A percentile compares a stretch with the other conserved stretches of the same genome.
phyloP scores from a whole-genome alignment of 164 flowering plant species.

The Piper betle region DNA sequence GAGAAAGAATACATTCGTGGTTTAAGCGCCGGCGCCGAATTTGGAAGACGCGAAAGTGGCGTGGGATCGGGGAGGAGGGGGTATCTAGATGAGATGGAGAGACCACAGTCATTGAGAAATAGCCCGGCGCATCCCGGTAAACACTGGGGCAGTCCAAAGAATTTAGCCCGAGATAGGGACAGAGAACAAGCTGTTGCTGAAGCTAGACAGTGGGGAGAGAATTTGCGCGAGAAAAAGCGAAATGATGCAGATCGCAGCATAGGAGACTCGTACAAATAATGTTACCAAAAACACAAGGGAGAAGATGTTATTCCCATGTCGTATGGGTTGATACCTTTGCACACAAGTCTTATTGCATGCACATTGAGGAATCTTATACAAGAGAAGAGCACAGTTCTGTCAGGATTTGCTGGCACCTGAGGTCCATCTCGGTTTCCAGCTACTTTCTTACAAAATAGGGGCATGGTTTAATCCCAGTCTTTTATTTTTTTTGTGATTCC shows the following conservation, averaged over 20 bases:
- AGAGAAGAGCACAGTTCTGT: background rate
- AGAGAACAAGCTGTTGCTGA: conserved; percentile 7
- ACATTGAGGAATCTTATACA: background rate
- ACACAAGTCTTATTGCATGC: background rate
- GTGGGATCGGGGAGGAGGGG: conserved; percentile 8
- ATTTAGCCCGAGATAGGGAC: conserved; percentile 2
- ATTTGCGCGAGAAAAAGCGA: conserved; percentile 6
- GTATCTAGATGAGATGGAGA: conserved; percentile 4
- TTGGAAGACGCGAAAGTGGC: conserved; percentile 6
- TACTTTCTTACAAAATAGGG: background rate
- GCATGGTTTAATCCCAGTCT: background rate
- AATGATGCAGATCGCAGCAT: conserved; percentile 1
- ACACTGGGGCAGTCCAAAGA: conserved; percentile 20
- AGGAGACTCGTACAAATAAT: background rate
- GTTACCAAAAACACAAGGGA: background rate
- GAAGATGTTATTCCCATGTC: too few relatives aligned
- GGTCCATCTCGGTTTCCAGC: background rate
- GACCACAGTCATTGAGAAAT: conserved; percentile 1
- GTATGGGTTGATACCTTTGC: too few relatives aligned
- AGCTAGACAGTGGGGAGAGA: conserved; percentile 9
- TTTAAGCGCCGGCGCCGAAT: conserved; percentile 1
- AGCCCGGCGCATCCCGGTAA: conserved; percentile 5
- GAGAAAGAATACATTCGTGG: conserved; percentile 2
- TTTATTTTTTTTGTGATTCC: too few relatives aligned
- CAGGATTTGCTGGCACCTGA: background rate